A percentile compares a stretch with the other conserved stretches of the same genome.
These are phyloP conservation scores for Mucor plumbeus DNA, from an alignment of 371 early-diverging fungal species.

Conservation along the genomic window DNA sequence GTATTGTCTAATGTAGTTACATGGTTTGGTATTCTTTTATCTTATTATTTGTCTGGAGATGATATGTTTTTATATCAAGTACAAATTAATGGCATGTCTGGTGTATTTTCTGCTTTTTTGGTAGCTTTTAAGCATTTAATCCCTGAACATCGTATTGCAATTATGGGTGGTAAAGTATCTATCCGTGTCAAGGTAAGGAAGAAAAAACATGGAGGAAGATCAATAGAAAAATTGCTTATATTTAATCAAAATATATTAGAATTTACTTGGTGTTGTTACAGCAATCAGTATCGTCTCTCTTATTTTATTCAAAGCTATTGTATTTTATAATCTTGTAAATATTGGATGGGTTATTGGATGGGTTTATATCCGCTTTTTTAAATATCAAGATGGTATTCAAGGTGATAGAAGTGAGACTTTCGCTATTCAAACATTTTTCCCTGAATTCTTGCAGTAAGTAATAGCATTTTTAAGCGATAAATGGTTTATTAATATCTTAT, in stretches of 20 bases:
- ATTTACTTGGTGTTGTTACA: slow-evolving; percentile 50
- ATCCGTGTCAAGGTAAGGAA: slow-evolving; percentile 70
- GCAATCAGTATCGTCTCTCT: slow-evolving; percentile 39
- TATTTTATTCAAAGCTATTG: slow-evolving; percentile 44
- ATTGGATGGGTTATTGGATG: slow-evolving; percentile 75
- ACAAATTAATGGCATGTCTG: slow-evolving; percentile 73
- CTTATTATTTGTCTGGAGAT: slow-evolving; percentile 65
- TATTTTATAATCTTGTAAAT: slow-evolving; percentile 57
- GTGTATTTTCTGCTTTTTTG: slow-evolving; percentile 68
- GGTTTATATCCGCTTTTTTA: slow-evolving; percentile 83
- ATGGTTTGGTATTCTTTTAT: slow-evolving; percentile 59
- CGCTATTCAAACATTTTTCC: slow-evolving; percentile 83
- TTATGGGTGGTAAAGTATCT: slow-evolving; percentile 61
- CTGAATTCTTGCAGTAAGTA: slow-evolving; percentile 75
- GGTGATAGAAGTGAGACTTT: slow-evolving; percentile 88
- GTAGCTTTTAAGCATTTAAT: slow-evolving; percentile 81
- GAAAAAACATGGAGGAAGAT: too few species aligned
- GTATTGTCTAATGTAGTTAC: slow-evolving; percentile 61
- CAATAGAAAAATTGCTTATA: background rate
- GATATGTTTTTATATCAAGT: slow-evolving; percentile 54
- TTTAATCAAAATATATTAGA: slow-evolving; percentile 19
- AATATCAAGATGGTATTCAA: slow-evolving; percentile 74
- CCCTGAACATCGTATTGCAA: slow-evolving; percentile 63
- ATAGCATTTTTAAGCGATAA: background rate
- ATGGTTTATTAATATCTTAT: background rate